Evolutionary conservation across 2,329 filamentous ascomycete species (phyloP).

Genomic region (Penicillium sclerotigenum): DNA sequence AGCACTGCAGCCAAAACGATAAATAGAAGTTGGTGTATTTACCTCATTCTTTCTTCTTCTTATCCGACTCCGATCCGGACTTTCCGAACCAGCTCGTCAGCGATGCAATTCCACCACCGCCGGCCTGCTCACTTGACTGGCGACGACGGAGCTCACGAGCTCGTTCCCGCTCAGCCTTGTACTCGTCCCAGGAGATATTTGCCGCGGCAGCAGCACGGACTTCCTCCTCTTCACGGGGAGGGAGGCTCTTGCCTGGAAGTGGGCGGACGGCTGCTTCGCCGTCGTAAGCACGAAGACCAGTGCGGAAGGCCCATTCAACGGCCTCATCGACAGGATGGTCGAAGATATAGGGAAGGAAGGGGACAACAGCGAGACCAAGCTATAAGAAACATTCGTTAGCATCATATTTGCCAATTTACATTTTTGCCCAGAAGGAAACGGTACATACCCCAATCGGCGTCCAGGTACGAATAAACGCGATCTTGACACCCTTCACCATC

Average conservation of each 20-base stretch:
- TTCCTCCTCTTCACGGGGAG: neutral
- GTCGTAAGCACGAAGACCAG: slow-evolving; percentile 70
- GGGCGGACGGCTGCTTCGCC: slow-evolving; percentile 56
- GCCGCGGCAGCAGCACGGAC: slow-evolving; percentile 9
- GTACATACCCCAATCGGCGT: slow-evolving; percentile 79
- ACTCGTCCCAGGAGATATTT: slow-evolving; percentile 35
- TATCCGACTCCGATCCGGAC: slow-evolving; percentile 10
- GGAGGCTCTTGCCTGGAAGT: slow-evolving; percentile 19
- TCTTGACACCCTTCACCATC: slow-evolving; percentile 81
- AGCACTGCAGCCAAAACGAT: neutral
- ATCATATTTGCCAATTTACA: neutral
- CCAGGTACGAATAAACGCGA: slow-evolving; percentile 73
- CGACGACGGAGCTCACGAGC: slow-evolving; percentile 30
- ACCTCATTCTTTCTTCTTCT: slow-evolving; percentile 22
- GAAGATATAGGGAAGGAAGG: slow-evolving; percentile 78
- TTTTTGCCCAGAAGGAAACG: neutral
- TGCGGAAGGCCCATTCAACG: slow-evolving; percentile 87
- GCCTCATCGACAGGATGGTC: slow-evolving; percentile 90
- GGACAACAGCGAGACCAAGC: slow-evolving; percentile 69
- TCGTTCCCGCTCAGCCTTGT: slow-evolving; percentile 29
- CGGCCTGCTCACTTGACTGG: slow-evolving; percentile 3
- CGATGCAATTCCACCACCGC: neutral
- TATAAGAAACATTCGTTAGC: slow-evolving; percentile 30
- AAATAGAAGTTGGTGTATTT: neutral
- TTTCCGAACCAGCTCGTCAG: slow-evolving; percentile 13